phyloP scores from a whole-genome alignment of 2,329 filamentous ascomycete genomes.

The Madurella mycetomatis region DNA sequence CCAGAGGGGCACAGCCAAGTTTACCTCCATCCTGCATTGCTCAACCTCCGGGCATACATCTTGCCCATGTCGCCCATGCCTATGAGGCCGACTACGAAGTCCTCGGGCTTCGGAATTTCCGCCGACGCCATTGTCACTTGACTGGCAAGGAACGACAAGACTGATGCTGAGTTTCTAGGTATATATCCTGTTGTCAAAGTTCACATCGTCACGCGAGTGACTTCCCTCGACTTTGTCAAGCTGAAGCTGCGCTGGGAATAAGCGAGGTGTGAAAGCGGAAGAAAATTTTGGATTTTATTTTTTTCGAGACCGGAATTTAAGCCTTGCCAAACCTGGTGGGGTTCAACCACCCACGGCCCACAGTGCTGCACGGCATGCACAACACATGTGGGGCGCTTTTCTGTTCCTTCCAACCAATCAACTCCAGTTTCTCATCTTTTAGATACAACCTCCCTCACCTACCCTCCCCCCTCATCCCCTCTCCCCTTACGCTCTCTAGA shows the following conservation, averaged over 20 bases:
- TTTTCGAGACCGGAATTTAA: slow-evolving; percentile 7
- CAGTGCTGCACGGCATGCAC: slow-evolving; percentile 1
- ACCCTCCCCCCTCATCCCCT: not conserved
- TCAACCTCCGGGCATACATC: slow-evolving; percentile 91
- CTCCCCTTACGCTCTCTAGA: not conserved
- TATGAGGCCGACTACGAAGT: slow-evolving; percentile 85
- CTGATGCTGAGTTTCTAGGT: not conserved
- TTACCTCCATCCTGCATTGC: slow-evolving; percentile 96
- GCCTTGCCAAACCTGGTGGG: not conserved
- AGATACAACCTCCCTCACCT: too few species aligned
- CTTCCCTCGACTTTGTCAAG: slow-evolving; percentile 3
- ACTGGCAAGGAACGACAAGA: not conserved
- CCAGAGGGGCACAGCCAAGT: slow-evolving; percentile 22
- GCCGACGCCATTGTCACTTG: slow-evolving; percentile 24
- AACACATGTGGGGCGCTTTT: too few species aligned
- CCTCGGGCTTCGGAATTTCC: slow-evolving; percentile 51
- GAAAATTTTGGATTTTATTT: slow-evolving; percentile 7
- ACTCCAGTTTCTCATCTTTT: too few species aligned
- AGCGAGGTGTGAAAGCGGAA: not conserved
- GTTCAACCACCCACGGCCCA: not conserved
- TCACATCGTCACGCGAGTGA: slow-evolving; percentile 23
- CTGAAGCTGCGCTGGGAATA: not conserved
- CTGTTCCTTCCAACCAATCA: too few species aligned
- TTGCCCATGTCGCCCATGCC: slow-evolving; percentile 99
- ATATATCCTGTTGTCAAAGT: slow-evolving; percentile 8